Conservation (phyloP, 2,329 filamentous ascomycete genomes). For the Colletotrichum eremochloae region DNA sequence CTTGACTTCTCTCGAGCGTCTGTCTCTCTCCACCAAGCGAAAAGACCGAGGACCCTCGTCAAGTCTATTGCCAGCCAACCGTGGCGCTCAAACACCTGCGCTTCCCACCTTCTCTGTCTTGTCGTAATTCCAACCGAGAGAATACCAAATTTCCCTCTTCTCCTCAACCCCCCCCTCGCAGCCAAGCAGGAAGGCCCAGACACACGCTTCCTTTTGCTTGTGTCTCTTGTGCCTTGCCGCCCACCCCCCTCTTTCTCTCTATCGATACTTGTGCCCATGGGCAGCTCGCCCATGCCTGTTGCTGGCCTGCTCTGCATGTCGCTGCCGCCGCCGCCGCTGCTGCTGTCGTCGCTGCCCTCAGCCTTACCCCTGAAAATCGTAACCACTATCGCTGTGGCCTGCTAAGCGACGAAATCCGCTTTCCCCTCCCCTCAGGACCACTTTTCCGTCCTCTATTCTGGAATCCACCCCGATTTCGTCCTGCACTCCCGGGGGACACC, state of each 20-base stretch:
- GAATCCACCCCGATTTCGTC: conserved; percentile 38
- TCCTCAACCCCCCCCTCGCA: conserved; percentile 20
- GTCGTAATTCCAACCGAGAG: conserved; percentile 19
- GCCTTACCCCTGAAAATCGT: conserved; percentile 42
- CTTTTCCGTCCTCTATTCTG: conserved; percentile 34
- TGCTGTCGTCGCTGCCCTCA: conserved; percentile 27
- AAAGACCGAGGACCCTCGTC: not conserved
- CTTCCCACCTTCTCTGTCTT: conserved; percentile 9
- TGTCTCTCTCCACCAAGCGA: conserved; percentile 3
- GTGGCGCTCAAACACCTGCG: conserved; percentile 22
- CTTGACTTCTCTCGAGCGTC: not conserved
- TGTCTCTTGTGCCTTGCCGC: conserved; percentile 14
- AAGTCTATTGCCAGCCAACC: not conserved
- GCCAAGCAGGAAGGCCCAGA: conserved; percentile 8
- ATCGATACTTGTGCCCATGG: conserved; percentile 23
- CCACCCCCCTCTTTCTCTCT: not conserved
- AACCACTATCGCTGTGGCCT: conserved; percentile 32
- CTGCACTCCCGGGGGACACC: conserved; percentile 28
- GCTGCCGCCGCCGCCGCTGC: conserved; percentile 33
- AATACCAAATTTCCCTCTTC: conserved; percentile 27
- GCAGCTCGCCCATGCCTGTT: conserved; percentile 35
- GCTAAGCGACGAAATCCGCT: conserved; percentile 39
- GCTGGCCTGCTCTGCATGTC: conserved; percentile 38
- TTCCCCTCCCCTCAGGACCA: conserved; percentile 22
- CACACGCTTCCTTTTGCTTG: conserved; percentile 9